A percentile compares a stretch with the other conserved stretches of the same genome.
These are phyloP conservation scores for Geosiphon pyriformis DNA, from an alignment of 192 early-diverging fungal genomes.

Conservation along the genomic window DNA sequence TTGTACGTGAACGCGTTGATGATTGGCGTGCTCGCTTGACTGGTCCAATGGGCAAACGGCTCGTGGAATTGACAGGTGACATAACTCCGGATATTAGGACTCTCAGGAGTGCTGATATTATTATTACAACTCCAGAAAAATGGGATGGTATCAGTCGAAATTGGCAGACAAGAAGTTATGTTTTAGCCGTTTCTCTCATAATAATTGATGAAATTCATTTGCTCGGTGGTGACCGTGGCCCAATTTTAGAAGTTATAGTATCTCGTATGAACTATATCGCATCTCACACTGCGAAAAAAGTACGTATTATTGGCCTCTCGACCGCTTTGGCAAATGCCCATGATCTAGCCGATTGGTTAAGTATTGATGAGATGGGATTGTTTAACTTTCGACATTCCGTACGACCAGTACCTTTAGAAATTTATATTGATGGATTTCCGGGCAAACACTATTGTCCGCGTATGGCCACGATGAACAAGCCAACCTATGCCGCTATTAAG, in stretches of 20 bases:
- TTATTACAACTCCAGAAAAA: conserved; percentile 97
- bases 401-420: conserved; percentile 94
- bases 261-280: conserved; percentile 98
- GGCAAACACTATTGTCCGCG: conserved; percentile 97
- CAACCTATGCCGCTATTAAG: conserved; percentile 89
- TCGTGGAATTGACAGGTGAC: conserved; percentile 96
- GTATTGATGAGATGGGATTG: conserved; percentile 77
- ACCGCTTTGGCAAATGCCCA: conserved; percentile 95
- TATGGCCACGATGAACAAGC: conserved; percentile 99
- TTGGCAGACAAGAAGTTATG: conserved; percentile 88
- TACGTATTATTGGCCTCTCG: conserved; percentile 92
- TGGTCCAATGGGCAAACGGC: conserved; percentile 64
- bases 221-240: conserved; percentile 93
- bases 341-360: conserved; percentile 95
- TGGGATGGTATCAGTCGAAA: conserved; percentile 97
- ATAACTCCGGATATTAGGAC: conserved; percentile 87
- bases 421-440: conserved; percentile 94
- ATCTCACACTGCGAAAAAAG: conserved; percentile 61
- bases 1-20: conserved; percentile 89
- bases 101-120: conserved; percentile 87
- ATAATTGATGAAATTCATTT: conserved; percentile 99
- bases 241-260: conserved; percentile 96
- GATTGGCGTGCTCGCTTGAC: conserved; percentile 81
- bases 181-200: conserved; percentile 78
- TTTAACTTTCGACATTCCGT: conserved; percentile 98